A percentile compares a stretch with the other conserved stretches of the same genome.
Conservation (phyloP, 345 rosid genomes). For the Bruguiera sexangula region DNA sequence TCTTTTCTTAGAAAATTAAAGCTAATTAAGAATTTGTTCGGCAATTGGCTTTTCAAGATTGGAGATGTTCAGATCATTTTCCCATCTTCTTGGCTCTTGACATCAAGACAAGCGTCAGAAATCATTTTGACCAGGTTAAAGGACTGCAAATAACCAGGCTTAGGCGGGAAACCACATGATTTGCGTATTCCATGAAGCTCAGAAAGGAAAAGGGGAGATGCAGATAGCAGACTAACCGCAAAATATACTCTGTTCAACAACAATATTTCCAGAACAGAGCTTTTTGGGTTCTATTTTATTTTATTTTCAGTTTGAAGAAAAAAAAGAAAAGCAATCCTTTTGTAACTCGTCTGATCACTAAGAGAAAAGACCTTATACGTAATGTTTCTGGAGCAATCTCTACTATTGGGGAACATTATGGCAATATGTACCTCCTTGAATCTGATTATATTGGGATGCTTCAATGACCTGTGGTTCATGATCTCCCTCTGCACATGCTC, state of each 20-base stretch:
- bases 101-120: too few species aligned
- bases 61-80: neutral
- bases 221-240: neutral
- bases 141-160: too few species aligned
- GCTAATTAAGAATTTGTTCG: neutral
- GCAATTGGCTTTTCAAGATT: neutral
- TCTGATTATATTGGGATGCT: slow-evolving; percentile 26
- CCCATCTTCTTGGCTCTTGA: too few species aligned
- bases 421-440: slow-evolving; percentile 20
- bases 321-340: too few species aligned
- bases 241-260: neutral
- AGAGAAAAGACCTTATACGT: too few species aligned
- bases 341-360: too few species aligned
- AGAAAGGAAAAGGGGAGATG: neutral
- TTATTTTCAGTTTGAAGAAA: too few species aligned
- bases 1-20: too few species aligned
- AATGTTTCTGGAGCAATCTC: too few species aligned
- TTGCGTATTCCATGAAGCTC: neutral
- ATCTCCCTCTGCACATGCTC: slow-evolving; percentile 29
- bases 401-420: neutral
- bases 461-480: slow-evolving; percentile 26
- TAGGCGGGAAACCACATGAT: too few species aligned
- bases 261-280: neutral
- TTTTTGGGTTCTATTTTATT: too few species aligned
- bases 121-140: too few species aligned